phyloP scores from a whole-genome alignment of 225 moss, liverwort and hornwort genomes.

The Climacium dendroides region DNA sequence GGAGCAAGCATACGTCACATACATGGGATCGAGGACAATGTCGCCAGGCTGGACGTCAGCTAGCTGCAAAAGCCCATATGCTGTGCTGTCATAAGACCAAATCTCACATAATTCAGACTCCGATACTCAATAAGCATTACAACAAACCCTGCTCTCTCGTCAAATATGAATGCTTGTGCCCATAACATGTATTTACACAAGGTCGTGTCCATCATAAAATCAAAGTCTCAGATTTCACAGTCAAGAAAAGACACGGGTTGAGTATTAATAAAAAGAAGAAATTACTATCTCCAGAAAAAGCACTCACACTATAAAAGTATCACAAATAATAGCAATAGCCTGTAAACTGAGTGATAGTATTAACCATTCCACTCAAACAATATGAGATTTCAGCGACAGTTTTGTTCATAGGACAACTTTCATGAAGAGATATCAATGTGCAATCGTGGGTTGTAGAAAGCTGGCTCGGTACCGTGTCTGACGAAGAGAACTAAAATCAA shows the following conservation, averaged over 20 bases:
- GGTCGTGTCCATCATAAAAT: neutral
- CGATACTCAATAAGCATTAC: neutral
- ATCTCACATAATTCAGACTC: neutral
- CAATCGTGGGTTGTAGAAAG: neutral
- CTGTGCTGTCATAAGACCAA: constrained; percentile 56
- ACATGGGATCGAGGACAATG: constrained; percentile 80
- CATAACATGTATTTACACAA: neutral
- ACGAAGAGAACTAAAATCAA: neutral
- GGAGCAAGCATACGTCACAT: neutral
- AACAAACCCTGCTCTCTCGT: neutral
- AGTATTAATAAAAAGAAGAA: neutral
- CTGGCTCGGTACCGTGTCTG: neutral
- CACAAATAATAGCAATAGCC: neutral
- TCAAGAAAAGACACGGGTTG: neutral
- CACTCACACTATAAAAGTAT: neutral
- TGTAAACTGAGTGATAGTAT: neutral
- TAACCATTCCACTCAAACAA: neutral
- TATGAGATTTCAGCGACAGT: neutral
- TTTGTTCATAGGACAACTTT: neutral
- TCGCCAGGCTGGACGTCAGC: constrained; percentile 63
- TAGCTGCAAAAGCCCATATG: constrained; percentile 76
- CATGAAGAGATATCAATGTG: neutral
- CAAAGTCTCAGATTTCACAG: neutral
- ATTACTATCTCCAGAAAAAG: neutral
- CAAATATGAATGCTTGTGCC: neutral